Conservation (phyloP, 2,329 filamentous ascomycete genomes). For the Fusarium buharicum region DNA sequence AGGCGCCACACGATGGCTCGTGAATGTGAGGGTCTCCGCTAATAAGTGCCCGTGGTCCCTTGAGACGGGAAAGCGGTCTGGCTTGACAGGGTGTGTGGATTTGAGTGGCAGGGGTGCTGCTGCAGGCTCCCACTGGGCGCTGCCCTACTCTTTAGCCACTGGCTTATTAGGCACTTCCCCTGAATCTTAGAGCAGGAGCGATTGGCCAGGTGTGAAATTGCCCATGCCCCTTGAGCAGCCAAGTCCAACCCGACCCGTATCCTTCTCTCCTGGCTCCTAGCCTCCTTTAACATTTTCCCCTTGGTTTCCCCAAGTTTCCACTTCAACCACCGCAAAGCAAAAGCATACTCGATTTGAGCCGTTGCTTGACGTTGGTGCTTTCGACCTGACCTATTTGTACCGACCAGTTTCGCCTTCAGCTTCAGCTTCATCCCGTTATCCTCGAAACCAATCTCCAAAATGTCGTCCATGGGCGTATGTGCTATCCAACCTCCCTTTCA, state of each 20-base stretch:
- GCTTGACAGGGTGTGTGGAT: slow-evolving; percentile 43
- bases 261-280: slow-evolving; percentile 44
- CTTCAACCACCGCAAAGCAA: slow-evolving; percentile 46
- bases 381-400: slow-evolving; percentile 37
- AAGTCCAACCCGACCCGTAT: slow-evolving; percentile 41
- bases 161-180: slow-evolving; percentile 41
- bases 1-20: slow-evolving; percentile 30
- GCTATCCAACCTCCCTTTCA: slow-evolving; percentile 25
- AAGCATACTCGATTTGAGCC: slow-evolving; percentile 41
- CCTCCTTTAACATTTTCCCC: slow-evolving; percentile 50
- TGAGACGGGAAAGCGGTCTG: slow-evolving; percentile 44
- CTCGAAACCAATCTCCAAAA: slow-evolving; percentile 40
- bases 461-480: slow-evolving; percentile 52
- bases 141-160: slow-evolving; percentile 24
- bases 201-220: slow-evolving; percentile 50
- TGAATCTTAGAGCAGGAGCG: slow-evolving; percentile 47
- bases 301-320: slow-evolving; percentile 45
- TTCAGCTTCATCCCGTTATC: slow-evolving; percentile 25
- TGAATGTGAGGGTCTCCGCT: too few relatives aligned
- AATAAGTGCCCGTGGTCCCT: slow-evolving; percentile 32
- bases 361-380: slow-evolving; percentile 37
- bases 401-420: slow-evolving; percentile 31
- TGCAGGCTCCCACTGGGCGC: slow-evolving; percentile 3
- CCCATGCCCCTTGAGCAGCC: slow-evolving; percentile 44
- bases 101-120: slow-evolving; percentile 22